These are phyloP conservation scores for Oxyria digyna DNA, from an alignment of 148 eudicot genomes.

Conservation along the genomic window DNA sequence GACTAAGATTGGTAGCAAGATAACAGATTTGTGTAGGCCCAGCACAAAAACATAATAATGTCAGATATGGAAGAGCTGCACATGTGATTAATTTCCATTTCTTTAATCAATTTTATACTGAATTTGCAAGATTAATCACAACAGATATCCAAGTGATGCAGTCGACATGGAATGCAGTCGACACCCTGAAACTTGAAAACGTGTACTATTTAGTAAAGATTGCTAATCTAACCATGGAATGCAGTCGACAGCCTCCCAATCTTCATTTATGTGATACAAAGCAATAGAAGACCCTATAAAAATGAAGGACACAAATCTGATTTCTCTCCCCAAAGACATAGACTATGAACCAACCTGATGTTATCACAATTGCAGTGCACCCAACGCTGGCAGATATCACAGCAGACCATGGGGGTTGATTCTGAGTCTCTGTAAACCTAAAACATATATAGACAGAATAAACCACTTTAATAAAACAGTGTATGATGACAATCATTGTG, in stretches of 20 bases:
- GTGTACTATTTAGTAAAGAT: not conserved
- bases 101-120: too few relatives aligned
- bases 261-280: not conserved
- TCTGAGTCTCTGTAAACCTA: conserved; percentile 98
- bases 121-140: not conserved
- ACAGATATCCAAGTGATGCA: not conserved
- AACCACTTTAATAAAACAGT: not conserved
- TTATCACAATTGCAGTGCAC: conserved; percentile 93
- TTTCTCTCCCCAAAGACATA: not conserved
- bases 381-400: conserved; percentile 97
- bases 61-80: too few relatives aligned
- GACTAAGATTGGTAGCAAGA: too few relatives aligned
- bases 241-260: not conserved
- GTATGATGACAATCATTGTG: not conserved
- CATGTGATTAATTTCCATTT: too few relatives aligned
- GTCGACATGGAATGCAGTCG: not conserved
- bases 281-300: not conserved
- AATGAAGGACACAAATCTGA: not conserved
- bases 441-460: conserved; percentile 10
- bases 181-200: not conserved
- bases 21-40: not conserved
- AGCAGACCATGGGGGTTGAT: conserved; percentile 99
- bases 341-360: conserved; percentile 46
- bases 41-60: not conserved
- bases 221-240: not conserved